phyloP scores from a whole-genome alignment of 2,329 filamentous ascomycete genomes.

The Pseudogymnoascus sp. region DNA sequence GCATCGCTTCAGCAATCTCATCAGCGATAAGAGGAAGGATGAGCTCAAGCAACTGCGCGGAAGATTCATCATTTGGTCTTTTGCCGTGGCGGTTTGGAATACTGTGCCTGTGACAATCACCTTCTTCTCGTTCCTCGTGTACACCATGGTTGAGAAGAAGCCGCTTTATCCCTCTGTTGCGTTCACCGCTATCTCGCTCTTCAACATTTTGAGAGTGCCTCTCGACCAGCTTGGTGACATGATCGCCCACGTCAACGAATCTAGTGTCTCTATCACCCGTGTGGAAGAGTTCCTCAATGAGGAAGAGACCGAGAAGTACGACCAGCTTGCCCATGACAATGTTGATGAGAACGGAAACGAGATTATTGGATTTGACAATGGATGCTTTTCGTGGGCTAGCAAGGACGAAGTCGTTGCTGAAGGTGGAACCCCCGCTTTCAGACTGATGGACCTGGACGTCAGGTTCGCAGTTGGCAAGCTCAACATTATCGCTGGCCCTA shows the following conservation, averaged over 20 bases:
- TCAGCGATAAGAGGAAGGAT: constrained; percentile 75
- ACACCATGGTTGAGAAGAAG: constrained; percentile 84
- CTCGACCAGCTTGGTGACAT: constrained; percentile 96
- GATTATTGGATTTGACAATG: constrained; percentile 75
- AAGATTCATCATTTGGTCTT: constrained; percentile 84
- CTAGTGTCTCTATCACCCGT: constrained; percentile 92
- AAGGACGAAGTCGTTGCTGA: constrained; percentile 53
- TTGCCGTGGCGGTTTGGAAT: constrained; percentile 92
- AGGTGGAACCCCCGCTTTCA: constrained; percentile 61
- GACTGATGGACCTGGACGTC: constrained; percentile 73
- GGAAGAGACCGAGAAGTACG: constrained; percentile 93
- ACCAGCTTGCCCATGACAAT: constrained; percentile 66
- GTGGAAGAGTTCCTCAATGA: constrained; percentile 90
- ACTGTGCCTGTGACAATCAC: constrained; percentile 92
- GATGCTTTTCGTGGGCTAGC: constrained; percentile 83
- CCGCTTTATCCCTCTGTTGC: constrained; percentile 84
- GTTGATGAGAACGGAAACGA: constrained; percentile 59
- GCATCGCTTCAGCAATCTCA: constrained; percentile 73
- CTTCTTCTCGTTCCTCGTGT: constrained; percentile 90
- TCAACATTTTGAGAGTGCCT: constrained; percentile 85
- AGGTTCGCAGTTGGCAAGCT: constrained; percentile 78
- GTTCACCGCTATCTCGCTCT: constrained; percentile 92
- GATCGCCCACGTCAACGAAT: constrained; percentile 96
- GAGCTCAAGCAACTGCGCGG: constrained; percentile 73
- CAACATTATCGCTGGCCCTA: constrained; percentile 88